Evolutionary conservation across 768 basidiomycete species (phyloP), one percentile per base, ranked within the genome.

Genomic region (Sporobolomyces pararoseus): DNA sequence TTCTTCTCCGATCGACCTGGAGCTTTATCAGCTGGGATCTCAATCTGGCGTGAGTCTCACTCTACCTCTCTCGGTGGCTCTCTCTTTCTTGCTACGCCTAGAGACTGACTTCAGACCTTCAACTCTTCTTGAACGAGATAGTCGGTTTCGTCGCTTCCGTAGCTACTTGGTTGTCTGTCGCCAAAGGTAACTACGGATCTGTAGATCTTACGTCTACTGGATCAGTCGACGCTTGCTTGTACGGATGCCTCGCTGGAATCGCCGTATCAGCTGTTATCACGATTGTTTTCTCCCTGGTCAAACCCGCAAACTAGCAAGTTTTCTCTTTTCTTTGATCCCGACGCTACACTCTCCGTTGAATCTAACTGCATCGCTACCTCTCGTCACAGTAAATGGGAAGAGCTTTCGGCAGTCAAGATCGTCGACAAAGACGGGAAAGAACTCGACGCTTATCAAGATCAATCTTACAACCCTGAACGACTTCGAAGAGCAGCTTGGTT

Each of bases 1-100:
- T 63, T 69, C 61, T 63, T 63, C 55, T 69, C 47, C n/a, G 46
- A 53, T 29, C 51, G 68, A 27, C 68, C 63, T n/a, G 49, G 54
- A 21, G 14, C 54, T n/a, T 12, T 65, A 3, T 57, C 68, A 3
- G 68, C 68, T 23, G 61, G 19, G 4, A 13, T 46, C n/a, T 63
- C 60, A 4, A 65, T 65, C 25, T 65, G 63, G 63, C 42, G 27
- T 44, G 46, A 61, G 59, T 42, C 39, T 42, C 39, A 9, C 9
- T 42, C n/a, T n/a, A n/a, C n/a, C n/a, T n/a, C n/a, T n/a, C n/a
- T n/a, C n/a, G n/a, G n/a, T n/a, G n/a, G n/a, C n/a, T n/a, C n/a
- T n/a, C n/a, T n/a, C n/a, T n/a, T n/a, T n/a, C n/a, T n/a, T n/a
- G n/a, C n/a, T 42, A 9, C 17, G 39, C 17, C 39, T 17, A 42